Base-by-base conservation (phyloP, 2,329 filamentous ascomycete species). In the Ceratocystis diversiconidia region DNA sequence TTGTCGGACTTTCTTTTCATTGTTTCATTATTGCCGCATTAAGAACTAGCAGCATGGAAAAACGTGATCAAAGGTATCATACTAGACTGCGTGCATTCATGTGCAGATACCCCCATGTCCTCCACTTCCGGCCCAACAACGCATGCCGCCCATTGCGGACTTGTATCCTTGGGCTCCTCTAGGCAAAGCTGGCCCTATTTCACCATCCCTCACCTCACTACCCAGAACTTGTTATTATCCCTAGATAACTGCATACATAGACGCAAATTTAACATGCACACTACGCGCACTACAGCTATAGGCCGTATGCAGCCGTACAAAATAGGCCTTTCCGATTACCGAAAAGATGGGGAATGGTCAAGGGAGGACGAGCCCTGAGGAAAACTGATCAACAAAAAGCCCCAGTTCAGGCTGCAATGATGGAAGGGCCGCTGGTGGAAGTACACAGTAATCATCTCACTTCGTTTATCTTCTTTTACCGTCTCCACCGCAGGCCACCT, bases 71-170 rank as follows among this genome's bases (percentile, higher is more conserved):
- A 30, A 32, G 32, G 52, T 17, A 57, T 41, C 36, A 15, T 41
- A 15, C 12, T 41, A 6, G 25, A 30, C 10, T 12, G 6, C 15
- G 28, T 25, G 15, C 12, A 55, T 57, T 15, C 55, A 59, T 8
- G 32, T 59, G 55, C 28, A 57, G 22, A 59, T 36, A n/a, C 55
- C 30, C 25, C 28, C 17, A 30, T 30, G 32, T n/a, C 28, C 28
- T 32, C 30, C 28, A 32, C 55, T 59, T 59, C 5, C 55, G 32
- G 55, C 55, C 55, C 55, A 59, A 59, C 55, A 36, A 59, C 55
- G 55, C 55, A 59, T 30, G 15, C 55, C 17, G 28, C 55, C 55
- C 30, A 36, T 59, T 59, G 55, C 8, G n/a, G 55, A 17, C 28
- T 22, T 36, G 12, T 59, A 19, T 10, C 2, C 55, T 59, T 59